Percentiles rank a stretch among this genome's conserved stretches.
Evolutionary conservation across 1,284 basidiomycete species (phyloP).

Genomic region (Hypsizygus ulmarius): DNA sequence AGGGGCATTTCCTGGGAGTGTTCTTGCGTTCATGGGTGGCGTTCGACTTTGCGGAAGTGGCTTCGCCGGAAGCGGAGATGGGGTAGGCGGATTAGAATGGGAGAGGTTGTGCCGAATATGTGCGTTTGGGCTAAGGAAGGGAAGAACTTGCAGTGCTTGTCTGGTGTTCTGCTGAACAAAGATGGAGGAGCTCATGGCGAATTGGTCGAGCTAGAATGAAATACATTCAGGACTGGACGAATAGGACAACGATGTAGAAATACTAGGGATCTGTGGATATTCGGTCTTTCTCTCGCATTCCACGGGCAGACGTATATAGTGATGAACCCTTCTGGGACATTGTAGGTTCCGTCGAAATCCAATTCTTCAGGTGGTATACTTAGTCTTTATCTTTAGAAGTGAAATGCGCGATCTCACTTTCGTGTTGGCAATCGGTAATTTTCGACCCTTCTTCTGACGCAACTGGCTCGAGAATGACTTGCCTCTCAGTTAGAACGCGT

Average conservation of each 20-base stretch:
- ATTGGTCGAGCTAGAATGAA: constrained; percentile 62
- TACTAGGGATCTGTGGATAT: constrained; percentile 62
- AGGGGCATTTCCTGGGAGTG: constrained; percentile 14
- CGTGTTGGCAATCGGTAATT: not conserved
- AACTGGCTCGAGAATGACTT: constrained; percentile 46
- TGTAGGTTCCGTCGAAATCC: constrained; percentile 44
- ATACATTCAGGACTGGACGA: not conserved
- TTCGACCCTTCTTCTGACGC: not conserved
- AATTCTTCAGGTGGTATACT: constrained; percentile 14
- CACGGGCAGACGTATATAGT: constrained; percentile 68
- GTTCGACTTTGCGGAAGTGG: constrained; percentile 22
- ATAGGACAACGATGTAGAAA: constrained; percentile 21
- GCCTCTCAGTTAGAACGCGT: constrained; percentile 49
- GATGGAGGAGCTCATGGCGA: constrained; percentile 69
- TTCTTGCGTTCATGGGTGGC: constrained; percentile 16
- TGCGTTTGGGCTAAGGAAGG: constrained; percentile 27
- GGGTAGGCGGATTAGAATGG: constrained; percentile 32
- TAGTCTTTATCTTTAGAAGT: not conserved
- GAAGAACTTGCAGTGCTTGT: constrained; percentile 35
- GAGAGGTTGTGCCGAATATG: constrained; percentile 24
- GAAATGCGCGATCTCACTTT: not conserved
- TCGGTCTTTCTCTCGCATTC: constrained; percentile 60
- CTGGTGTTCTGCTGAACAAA: constrained; percentile 40
- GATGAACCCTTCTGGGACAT: constrained; percentile 69
- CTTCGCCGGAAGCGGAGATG: constrained; percentile 22